A percentile compares a stretch with the other conserved stretches of the same genome.
phyloP scores from a whole-genome alignment of 352 stramenopile genomes.

The Blastocystis sp. region DNA sequence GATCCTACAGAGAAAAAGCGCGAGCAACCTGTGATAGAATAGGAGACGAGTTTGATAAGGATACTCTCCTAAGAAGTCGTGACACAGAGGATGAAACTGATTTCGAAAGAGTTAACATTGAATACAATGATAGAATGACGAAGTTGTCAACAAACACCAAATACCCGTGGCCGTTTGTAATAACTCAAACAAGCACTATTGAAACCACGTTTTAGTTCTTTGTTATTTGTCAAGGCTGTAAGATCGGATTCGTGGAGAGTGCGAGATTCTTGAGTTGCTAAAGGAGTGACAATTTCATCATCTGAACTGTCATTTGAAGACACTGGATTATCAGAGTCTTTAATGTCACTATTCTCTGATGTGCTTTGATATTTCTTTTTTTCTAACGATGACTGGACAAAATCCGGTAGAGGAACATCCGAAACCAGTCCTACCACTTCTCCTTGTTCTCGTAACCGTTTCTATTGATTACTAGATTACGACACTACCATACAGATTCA shows the following conservation, averaged over 20 bases:
- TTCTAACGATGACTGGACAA: conserved; percentile 10
- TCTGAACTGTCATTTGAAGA: neutral
- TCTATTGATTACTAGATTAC: neutral
- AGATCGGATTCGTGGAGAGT: neutral
- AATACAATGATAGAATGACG: neutral
- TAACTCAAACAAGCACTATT: neutral
- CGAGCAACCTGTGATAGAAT: neutral
- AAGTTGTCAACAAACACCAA: neutral
- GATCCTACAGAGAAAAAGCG: neutral
- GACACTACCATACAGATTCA: neutral
- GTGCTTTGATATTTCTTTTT: neutral
- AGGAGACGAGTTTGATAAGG: neutral
- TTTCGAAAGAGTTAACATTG: neutral
- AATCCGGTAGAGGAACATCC: neutral
- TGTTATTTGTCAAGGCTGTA: neutral
- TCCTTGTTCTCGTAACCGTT: neutral
- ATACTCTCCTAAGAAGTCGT: neutral
- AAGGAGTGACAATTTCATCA: neutral
- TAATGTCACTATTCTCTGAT: neutral
- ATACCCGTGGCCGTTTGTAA: neutral
- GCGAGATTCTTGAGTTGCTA: neutral
- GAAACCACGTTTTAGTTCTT: neutral
- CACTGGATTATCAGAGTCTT: neutral
- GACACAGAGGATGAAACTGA: neutral
- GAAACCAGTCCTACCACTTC: neutral